These are phyloP conservation scores for Venturiaceae sp. DNA, from an alignment of 2,329 filamentous ascomycete genomes.

Conservation along the genomic window DNA sequence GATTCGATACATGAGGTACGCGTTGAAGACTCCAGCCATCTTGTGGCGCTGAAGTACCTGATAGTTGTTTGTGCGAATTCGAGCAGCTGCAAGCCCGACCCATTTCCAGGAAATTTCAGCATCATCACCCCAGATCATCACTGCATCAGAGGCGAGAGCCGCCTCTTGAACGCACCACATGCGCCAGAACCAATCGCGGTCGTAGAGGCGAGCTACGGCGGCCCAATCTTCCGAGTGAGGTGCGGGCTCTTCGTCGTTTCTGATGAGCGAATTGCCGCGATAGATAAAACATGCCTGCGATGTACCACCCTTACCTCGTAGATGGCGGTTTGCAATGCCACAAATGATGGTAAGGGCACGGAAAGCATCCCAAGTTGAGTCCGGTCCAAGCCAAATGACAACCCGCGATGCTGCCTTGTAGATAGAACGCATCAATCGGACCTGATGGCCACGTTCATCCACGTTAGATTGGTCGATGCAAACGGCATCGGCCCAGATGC, in stretches of 20 bases:
- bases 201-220: background rate
- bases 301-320: background rate
- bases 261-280: background rate
- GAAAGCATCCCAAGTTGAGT: background rate
- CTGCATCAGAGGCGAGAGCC: background rate
- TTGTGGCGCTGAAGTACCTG: background rate
- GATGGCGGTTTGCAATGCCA: background rate
- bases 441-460: slow-evolving; percentile 7
- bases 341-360: background rate
- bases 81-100: background rate
- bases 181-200: background rate
- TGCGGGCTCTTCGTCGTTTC: background rate
- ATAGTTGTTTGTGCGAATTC: background rate
- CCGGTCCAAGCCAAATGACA: slow-evolving; percentile 8
- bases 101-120: background rate
- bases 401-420: background rate
- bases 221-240: background rate
- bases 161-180: slow-evolving; percentile 4
- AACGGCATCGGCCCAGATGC: slow-evolving; percentile 10
- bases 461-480: slow-evolving; percentile 10
- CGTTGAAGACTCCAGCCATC: slow-evolving; percentile 5
- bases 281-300: background rate
- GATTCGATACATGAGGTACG: slow-evolving; percentile 1
- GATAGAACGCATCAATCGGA: slow-evolving; percentile 8
- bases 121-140: background rate